Base-by-base conservation (phyloP, 306 rosid species). In the Mimosa bimucronata region DNA sequence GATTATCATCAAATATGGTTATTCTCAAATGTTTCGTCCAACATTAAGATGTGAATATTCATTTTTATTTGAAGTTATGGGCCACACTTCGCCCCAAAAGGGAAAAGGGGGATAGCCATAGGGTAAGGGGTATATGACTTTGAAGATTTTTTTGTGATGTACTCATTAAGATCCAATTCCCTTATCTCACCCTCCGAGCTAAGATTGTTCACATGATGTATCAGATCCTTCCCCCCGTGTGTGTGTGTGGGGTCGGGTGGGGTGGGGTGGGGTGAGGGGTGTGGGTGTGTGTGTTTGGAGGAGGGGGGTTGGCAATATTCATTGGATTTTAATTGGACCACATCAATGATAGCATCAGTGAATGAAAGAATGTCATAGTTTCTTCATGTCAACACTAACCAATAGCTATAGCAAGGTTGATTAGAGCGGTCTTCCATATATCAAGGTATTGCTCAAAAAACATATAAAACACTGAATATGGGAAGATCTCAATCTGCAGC, bases 381-480 rank as follows among this genome's bases (percentile, higher is more conserved):
- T 62, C 50, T 38, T 61, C 40, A 62, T 72, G 76, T 75, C 61
- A 78, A 71, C 68, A 92, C 98, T 89, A 72, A 95, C 98, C 99
- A 58, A 95, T 91, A 61, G 99, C 99, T 78, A 95, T 95, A 48
- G 98, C 92, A 85, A 95, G 98, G 83, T 88, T 93, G 90, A 95
- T 86, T 82, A 91, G 77, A 50, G 99, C 98, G 60, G 96, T 93
- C 88, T 86, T 95, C 99, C 99, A 95, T 78, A 95, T 95, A 81
- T 90, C 88, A 83, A 95, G 97, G 90, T 95, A 95, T 91, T 95
- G 99, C 94, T 95, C 99, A 80, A 95, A 95, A 79, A 91, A 95
- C 97, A 95, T 95, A 80, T 95, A 95, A 79, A 93, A 95, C 76
- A 95, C 90, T 16, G 99, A 93, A 85, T 95, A 95, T 31, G 99